Evolutionary conservation across 495 filamentous ascomycete genomes (phyloP), one percentile per base, ranked within the genome.

Genomic region (Friedmanniomyces simplex): DNA sequence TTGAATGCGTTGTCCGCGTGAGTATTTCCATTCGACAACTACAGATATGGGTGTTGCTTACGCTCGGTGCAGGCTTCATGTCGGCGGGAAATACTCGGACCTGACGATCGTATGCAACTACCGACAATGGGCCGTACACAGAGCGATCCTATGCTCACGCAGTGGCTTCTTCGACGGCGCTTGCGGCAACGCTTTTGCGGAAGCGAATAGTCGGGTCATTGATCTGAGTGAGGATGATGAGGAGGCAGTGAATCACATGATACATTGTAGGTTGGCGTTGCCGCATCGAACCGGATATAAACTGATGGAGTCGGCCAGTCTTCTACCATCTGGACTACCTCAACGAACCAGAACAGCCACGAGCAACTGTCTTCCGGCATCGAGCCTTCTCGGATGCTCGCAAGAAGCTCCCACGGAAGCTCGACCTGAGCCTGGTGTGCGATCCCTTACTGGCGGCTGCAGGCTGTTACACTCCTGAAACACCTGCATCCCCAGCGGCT

Each of bases 311-410:
- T 18, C 11, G 41, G 8, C 1, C 51, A 72, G 67, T 72, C 64
- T 71, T 74, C 60, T 74, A 74, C 63, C 68, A 74, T 56, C 67
- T 72, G n/a, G 69, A 74, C 55, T 74, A 74, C 57, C 54, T 71
- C 10, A 60, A 26, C 50, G 58, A 63, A 26, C 52, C 60, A 12
- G 52, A 63, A 28, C 57, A 63, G 20, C 58, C 60, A 37, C 51
- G 59, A 55, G 21, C 62, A 41, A 46, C 58, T 8, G 34, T 42
- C 20, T 59, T 71, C 67, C 30, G 52, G 20, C 62, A 62, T 36
- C 62, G 58, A 32, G 53, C 52, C n/a, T 8, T 24, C 20, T 45
- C 50, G 10, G 34, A 59, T 20, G 46, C 57, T 21, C 36, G 39
- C 16, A 64, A 61, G 10, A 54, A 50, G 34, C 58, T 61, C 6